Evolutionary conservation across 768 basidiomycete genomes (phyloP).

Genomic region (Pholiota microspora): DNA sequence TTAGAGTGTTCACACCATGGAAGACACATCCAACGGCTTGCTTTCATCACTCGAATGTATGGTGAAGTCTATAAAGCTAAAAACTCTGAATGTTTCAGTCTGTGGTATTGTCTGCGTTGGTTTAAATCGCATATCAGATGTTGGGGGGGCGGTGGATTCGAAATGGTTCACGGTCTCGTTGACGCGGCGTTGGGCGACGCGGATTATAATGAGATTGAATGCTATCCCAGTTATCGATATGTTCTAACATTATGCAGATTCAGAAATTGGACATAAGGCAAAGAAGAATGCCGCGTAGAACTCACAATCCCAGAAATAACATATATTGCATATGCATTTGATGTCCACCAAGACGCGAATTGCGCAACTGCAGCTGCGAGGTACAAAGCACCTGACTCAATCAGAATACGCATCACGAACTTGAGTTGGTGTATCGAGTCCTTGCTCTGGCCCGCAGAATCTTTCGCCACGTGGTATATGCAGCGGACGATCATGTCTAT

Average conservation of each 20-base stretch:
- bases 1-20: no score
- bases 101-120: no score
- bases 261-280: background rate
- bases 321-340: conserved; percentile 6
- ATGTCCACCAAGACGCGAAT: conserved; percentile 11
- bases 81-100: no score
- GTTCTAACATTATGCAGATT: no score
- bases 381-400: conserved; percentile 20
- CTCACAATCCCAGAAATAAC: conserved; percentile 17
- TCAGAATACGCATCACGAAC: conserved; percentile 9
- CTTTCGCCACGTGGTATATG: conserved; percentile 1
- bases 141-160: no score
- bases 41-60: no score
- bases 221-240: conserved; percentile 17
- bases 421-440: background rate
- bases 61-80: no score
- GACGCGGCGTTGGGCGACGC: conserved; percentile 2
- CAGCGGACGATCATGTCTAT: conserved; percentile 12
- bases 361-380: conserved; percentile 11
- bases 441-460: background rate
- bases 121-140: no score
- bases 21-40: no score
- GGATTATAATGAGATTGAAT: conserved; percentile 22
- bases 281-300: background rate
- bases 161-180: background rate